phyloP scores from a whole-genome alignment of 78 protist genomes.

The Guillardia theta region DNA sequence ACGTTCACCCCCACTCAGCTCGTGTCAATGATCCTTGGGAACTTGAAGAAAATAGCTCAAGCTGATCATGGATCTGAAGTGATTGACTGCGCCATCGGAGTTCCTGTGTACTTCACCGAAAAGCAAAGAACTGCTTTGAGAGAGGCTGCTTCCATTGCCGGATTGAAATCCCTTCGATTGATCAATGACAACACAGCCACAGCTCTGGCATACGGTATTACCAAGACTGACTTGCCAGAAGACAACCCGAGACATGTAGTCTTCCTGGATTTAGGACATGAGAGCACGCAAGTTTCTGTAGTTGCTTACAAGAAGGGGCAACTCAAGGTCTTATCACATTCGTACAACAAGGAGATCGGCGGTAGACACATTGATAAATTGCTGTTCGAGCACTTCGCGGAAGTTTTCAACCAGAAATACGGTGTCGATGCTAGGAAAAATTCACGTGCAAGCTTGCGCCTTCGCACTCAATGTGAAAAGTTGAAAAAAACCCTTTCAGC shows the following conservation, averaged over 20 bases:
- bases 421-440: not conserved
- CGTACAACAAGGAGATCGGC: slow-evolving; percentile 70
- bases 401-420: slow-evolving; percentile 49
- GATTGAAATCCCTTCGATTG: slow-evolving; percentile 76
- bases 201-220: slow-evolving; percentile 75
- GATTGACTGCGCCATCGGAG: not conserved
- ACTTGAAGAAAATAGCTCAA: not conserved
- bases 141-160: slow-evolving; percentile 86
- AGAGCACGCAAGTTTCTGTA: slow-evolving; percentile 56
- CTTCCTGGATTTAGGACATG: slow-evolving; percentile 85
- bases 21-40: slow-evolving; percentile 74
- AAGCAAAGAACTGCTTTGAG: slow-evolving; percentile 79
- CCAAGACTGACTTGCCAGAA: slow-evolving; percentile 69
- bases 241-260: slow-evolving; percentile 63
- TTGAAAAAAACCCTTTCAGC: slow-evolving; percentile 79
- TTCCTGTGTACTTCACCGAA: slow-evolving; percentile 83
- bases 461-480: slow-evolving; percentile 77
- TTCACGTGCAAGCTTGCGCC: not conserved
- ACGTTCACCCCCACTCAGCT: slow-evolving; percentile 67
- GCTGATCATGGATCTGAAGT: not conserved
- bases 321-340: slow-evolving; percentile 68
- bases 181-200: slow-evolving; percentile 85
- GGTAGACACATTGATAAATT: slow-evolving; percentile 74
- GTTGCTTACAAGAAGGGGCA: slow-evolving; percentile 74
- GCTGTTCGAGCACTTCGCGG: slow-evolving; percentile 65